A percentile compares a stretch with the other conserved stretches of the same genome.
Evolutionary conservation across 2,329 filamentous ascomycete genomes (phyloP).

Genomic region (Fusarium temperatum): DNA sequence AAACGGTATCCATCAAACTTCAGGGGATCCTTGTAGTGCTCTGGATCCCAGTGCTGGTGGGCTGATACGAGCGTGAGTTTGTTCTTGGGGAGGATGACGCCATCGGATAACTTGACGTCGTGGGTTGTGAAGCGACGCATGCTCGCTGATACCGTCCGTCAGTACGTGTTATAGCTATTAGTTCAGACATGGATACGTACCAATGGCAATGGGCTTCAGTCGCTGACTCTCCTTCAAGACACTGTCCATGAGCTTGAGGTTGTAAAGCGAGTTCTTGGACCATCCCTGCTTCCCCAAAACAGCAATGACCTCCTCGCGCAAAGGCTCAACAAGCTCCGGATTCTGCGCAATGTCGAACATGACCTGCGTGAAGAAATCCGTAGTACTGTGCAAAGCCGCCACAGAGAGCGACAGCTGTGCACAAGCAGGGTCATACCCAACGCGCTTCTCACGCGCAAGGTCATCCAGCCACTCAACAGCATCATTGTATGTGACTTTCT

Average conservation of each 20-base stretch:
- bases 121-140: neutral
- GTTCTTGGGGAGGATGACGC: neutral
- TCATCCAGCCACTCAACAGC: neutral
- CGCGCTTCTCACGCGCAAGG: neutral
- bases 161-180: accelerated
- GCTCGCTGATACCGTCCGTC: neutral
- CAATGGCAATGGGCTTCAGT: neutral
- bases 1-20: neutral
- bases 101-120: neutral
- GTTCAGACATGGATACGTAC: accelerated
- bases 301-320: neutral
- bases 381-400: neutral
- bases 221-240: neutral
- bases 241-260: neutral
- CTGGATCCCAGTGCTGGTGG: neutral
- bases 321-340: neutral
- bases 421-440: neutral
- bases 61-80: neutral
- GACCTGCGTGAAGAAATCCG: neutral
- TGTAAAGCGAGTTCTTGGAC: neutral
- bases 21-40: neutral
- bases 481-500: neutral
- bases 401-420: neutral
- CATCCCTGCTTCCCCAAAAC: neutral
- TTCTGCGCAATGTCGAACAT: neutral